Percentiles rank a stretch among this genome's conserved stretches.
Conservation (phyloP, 306 rosid genomes). For the Castanea mollissima region DNA sequence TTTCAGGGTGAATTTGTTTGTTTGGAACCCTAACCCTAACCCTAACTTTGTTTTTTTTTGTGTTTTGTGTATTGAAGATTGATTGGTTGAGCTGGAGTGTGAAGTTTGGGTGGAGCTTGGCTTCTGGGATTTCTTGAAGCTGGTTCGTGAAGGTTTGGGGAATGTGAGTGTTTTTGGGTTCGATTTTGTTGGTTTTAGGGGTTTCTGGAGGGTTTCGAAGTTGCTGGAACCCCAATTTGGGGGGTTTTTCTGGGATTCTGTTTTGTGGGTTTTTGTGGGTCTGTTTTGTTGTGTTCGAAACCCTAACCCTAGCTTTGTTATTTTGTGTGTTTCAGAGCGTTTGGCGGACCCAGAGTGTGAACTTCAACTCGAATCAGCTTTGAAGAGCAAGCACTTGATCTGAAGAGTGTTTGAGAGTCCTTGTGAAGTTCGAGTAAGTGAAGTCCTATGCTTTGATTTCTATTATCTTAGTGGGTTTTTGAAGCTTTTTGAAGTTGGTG, state of each 20-base stretch:
- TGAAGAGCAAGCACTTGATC: neutral
- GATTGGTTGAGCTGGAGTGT: too few species aligned
- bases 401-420: neutral
- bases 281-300: neutral
- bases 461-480: neutral
- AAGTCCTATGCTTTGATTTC: neutral
- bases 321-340: neutral
- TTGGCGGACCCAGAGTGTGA: neutral
- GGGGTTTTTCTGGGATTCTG: neutral
- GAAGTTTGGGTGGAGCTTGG: neutral
- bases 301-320: neutral
- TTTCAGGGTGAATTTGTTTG: too few species aligned
- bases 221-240: neutral
- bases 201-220: neutral
- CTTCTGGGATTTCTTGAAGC: neutral
- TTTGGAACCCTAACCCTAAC: too few species aligned
- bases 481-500: neutral
- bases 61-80: too few species aligned
- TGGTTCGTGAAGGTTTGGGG: neutral
- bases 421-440: neutral
- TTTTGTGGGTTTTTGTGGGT: neutral
- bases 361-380: constrained; percentile 10
- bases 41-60: too few species aligned
- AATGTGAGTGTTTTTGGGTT: constrained; percentile 5
- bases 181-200: neutral